phyloP scores from a whole-genome alignment of 805 yeast genomes.

The Spathaspora sp. region DNA sequence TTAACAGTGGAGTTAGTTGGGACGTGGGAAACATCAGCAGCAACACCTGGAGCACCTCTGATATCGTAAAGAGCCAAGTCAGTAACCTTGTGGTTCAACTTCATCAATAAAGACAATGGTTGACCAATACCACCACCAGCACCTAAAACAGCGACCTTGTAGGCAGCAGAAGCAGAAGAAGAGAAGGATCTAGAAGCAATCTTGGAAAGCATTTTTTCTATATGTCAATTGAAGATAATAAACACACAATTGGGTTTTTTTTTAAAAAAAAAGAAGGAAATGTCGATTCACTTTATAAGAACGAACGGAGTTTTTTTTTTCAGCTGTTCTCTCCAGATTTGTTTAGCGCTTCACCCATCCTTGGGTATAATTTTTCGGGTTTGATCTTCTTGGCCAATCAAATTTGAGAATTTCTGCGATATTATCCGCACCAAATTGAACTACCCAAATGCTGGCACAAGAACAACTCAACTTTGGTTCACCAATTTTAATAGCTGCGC shows the following conservation, averaged over 20 bases:
- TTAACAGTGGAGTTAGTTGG: constrained; percentile 87
- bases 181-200: constrained; percentile 63
- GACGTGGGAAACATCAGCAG: constrained; percentile 91
- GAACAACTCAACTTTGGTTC: neutral
- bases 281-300: neutral
- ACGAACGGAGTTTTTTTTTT: neutral
- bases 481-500: too few species aligned
- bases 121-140: constrained; percentile 94
- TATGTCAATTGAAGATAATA: neutral
- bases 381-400: neutral
- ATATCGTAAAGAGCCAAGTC: constrained; percentile 84
- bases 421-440: neutral
- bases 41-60: constrained; percentile 93
- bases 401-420: neutral
- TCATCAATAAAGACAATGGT: constrained; percentile 57
- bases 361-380: neutral
- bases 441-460: neutral
- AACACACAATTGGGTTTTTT: neutral
- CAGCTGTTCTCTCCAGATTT: constrained; percentile 1
- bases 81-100: constrained; percentile 84
- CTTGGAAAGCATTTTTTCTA: constrained; percentile 49
- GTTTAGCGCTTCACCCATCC: neutral
- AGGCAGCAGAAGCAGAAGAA: constrained; percentile 60
- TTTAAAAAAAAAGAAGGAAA: neutral
- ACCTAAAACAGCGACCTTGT: constrained; percentile 74